Evolutionary conservation across 805 yeast species (phyloP), one percentile per base, ranked within the genome.

Genomic region (Kuraishia ogatae): DNA sequence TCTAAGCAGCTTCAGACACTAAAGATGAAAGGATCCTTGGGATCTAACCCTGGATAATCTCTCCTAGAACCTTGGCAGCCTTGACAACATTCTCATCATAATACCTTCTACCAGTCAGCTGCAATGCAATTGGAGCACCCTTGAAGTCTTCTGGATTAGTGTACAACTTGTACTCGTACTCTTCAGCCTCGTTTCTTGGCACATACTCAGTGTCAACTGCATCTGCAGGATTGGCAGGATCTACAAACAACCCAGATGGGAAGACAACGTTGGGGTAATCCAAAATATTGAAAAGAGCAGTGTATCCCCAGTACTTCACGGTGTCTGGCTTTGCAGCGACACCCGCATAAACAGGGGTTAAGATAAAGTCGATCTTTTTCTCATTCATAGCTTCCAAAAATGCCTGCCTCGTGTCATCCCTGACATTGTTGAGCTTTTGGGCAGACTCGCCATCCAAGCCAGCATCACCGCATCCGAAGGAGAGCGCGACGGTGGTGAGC

Each of bases 251-350:
- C 10, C 87, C 82, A 3, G 89, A 78, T 62, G 87, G 90, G 70
- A 82, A 73, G 1, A 77, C 75, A 57, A 84, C 79, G 47, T 84
- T 80, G 48, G 96, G 91, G 63, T 81, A 75, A 67, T 88, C 96
- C 59, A 86, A 68, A 56, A 87, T 64, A 70, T 87, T 87, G 80
- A 83, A 88, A 58, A 85, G 75, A 1, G 90, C 71, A 5, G 93
- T 86, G 73, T 88, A 88, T 2, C 92, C 87, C 92, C 94, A 88
- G 68, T 84, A 84, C 62, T 78, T 78, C 11, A 82, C 71, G 22
- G 76, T 75, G 53, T 78, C 82, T 4, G 84, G 83, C 54, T 75
- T 73, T 50, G 89, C 85, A 20, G 92, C 89, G 50, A 83, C 87
- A 55, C 82, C 82, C 54, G 76, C 78, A 66, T 83, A 82, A 7